Evolutionary conservation across 2,329 filamentous ascomycete genomes (phyloP).

Genomic region (Tolypocladium inflatum): DNA sequence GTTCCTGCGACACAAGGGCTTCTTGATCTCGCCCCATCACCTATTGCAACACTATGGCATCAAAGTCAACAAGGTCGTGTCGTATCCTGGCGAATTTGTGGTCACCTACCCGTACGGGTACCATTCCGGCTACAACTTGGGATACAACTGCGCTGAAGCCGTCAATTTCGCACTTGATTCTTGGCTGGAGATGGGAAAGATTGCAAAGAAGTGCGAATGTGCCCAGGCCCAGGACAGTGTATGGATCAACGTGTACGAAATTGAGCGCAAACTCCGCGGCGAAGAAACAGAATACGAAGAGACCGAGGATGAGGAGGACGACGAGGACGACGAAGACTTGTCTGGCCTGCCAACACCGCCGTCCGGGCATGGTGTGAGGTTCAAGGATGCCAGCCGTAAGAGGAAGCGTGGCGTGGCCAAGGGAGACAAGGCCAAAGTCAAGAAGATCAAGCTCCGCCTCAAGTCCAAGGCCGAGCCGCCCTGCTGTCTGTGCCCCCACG

Average conservation of each 20-base stretch:
- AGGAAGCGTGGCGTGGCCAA: constrained; percentile 33
- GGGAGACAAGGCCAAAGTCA: constrained; percentile 47
- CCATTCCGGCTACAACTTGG: constrained; percentile 94
- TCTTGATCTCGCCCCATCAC: constrained; percentile 85
- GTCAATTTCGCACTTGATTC: constrained; percentile 96
- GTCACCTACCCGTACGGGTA: constrained; percentile 98
- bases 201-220: constrained; percentile 94
- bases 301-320: constrained; percentile 54
- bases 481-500: constrained; percentile 87
- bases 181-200: constrained; percentile 90
- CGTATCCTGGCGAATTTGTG: constrained; percentile 94
- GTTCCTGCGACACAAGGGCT: constrained; percentile 95
- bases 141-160: constrained; percentile 97
- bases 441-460: constrained; percentile 72
- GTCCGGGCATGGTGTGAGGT: constrained; percentile 60
- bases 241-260: constrained; percentile 94
- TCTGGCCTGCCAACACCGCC: constrained; percentile 73
- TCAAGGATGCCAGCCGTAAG: constrained; percentile 54
- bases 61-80: constrained; percentile 90
- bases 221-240: constrained; percentile 93
- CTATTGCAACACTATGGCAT: constrained; percentile 85
- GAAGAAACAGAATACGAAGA: constrained; percentile 81
- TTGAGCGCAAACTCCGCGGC: constrained; percentile 86
- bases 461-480: constrained; percentile 65
- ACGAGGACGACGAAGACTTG: constrained; percentile 50